These are phyloP conservation scores for Cardamine resedifolia DNA, from an alignment of 345 rosid genomes.

Conservation along the genomic window DNA sequence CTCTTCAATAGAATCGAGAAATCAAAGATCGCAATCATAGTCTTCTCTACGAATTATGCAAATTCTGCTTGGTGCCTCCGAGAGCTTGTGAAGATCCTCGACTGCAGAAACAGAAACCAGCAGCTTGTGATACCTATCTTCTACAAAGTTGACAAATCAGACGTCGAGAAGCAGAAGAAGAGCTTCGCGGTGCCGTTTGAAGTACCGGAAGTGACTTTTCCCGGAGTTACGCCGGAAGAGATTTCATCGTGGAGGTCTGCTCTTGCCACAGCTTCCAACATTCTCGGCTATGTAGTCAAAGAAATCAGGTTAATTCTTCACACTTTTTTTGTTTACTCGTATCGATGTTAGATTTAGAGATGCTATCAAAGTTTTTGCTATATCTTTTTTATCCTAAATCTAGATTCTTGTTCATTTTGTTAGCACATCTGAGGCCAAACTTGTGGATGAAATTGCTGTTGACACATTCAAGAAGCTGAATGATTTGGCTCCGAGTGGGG, in stretches of 20 bases:
- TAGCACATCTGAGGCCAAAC: conserved; percentile 37
- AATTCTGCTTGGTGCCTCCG: conserved; percentile 37
- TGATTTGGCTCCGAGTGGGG: conserved; percentile 15
- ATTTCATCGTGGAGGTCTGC: too few species aligned
- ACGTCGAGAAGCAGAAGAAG: too few species aligned
- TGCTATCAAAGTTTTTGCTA: too few species aligned
- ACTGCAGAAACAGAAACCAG: conserved; percentile 11
- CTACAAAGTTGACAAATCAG: conserved; percentile 26
- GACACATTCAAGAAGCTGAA: conserved; percentile 35
- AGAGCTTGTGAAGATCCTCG: conserved; percentile 36
- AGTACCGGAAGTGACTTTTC: neutral
- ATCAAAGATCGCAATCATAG: conserved; percentile 27
- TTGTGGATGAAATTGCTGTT: conserved; percentile 34
- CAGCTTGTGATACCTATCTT: conserved; percentile 39
- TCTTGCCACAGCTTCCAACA: too few species aligned
- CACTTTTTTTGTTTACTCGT: too few species aligned
- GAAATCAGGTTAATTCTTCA: too few species aligned
- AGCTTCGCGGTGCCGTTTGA: too few species aligned
- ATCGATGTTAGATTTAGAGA: too few species aligned
- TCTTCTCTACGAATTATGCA: conserved; percentile 32
- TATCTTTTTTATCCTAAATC: neutral
- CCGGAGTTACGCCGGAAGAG: conserved; percentile 13
- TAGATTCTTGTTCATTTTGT: neutral
- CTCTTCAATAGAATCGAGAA: conserved; percentile 33
- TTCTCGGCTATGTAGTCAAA: too few species aligned